A percentile compares a stretch with the other conserved stretches of the same genome.
Evolutionary conservation across 2,329 filamentous ascomycete species (phyloP).

Genomic region (Epichloe hybrida): DNA sequence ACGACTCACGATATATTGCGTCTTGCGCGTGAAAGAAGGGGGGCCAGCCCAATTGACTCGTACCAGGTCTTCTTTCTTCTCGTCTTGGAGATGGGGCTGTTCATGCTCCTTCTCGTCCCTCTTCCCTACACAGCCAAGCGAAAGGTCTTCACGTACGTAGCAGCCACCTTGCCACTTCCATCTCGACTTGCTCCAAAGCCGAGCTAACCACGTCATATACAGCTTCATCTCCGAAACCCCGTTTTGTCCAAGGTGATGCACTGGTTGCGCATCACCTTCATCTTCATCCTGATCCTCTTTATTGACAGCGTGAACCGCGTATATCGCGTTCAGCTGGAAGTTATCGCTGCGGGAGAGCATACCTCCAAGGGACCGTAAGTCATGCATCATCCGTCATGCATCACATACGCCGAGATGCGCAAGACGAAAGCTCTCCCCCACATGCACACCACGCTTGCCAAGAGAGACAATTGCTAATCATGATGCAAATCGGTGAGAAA

Average conservation of each 20-base stretch:
- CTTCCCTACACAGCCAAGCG: slow-evolving; percentile 78
- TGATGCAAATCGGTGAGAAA: neutral
- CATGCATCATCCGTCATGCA: neutral
- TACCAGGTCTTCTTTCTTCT: slow-evolving; percentile 68
- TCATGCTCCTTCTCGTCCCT: slow-evolving; percentile 69
- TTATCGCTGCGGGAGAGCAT: slow-evolving; percentile 56
- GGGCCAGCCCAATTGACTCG: slow-evolving; percentile 11
- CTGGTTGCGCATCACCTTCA: slow-evolving; percentile 96
- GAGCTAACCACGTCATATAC: neutral
- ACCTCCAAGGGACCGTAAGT: slow-evolving; percentile 32
- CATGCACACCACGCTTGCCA: neutral
- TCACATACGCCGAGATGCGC: too few species aligned
- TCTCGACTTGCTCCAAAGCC: neutral
- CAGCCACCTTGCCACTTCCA: slow-evolving; percentile 7
- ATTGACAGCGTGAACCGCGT: slow-evolving; percentile 92
- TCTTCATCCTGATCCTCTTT: slow-evolving; percentile 97
- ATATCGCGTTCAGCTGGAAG: slow-evolving; percentile 88
- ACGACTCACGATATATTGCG: neutral
- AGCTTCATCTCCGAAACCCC: slow-evolving; percentile 89
- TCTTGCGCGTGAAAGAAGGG: too few species aligned
- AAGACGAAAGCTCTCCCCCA: too few species aligned
- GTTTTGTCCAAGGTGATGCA: slow-evolving; percentile 87
- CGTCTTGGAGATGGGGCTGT: slow-evolving; percentile 70
- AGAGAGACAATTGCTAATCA: neutral
- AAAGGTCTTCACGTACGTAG: slow-evolving; percentile 63